phyloP scores from a whole-genome alignment of 768 basidiomycete genomes.

The Gymnopilus dilepis region DNA sequence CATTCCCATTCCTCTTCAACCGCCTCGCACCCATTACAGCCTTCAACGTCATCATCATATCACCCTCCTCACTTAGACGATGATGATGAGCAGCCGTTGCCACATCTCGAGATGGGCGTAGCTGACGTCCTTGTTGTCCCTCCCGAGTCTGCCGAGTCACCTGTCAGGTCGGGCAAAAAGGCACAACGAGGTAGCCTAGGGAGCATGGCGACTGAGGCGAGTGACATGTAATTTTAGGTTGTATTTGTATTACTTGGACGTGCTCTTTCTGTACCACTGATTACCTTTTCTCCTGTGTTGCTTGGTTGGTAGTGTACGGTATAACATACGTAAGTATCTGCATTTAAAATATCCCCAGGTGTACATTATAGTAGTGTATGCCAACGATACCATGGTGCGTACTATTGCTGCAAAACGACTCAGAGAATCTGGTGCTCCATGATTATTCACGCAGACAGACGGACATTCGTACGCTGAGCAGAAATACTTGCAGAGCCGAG shows the following conservation, averaged over 20 bases:
- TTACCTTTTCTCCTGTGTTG: neutral
- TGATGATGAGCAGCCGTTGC: conserved; percentile 30
- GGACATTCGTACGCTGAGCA: neutral
- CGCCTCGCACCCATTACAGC: neutral
- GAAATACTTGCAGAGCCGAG: neutral
- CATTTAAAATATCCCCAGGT: neutral
- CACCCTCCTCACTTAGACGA: neutral
- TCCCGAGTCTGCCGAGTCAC: neutral
- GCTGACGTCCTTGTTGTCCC: conserved; percentile 30
- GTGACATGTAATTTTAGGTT: neutral
- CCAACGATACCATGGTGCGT: neutral
- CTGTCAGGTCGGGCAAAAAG: neutral
- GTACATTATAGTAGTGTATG: neutral
- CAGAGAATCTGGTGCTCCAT: neutral
- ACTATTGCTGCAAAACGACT: too few relatives aligned
- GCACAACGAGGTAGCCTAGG: conserved; percentile 1
- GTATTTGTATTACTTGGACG: conserved; percentile 1
- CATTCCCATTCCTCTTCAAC: neutral
- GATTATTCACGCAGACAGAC: neutral
- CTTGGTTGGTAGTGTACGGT: neutral
- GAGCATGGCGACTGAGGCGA: conserved; percentile 1
- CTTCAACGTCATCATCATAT: neutral
- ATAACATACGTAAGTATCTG: neutral
- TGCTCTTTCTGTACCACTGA: neutral
- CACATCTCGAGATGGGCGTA: conserved; percentile 39